Base-by-base conservation (phyloP, 257 asterid genomes). In the Solanum acaule region DNA sequence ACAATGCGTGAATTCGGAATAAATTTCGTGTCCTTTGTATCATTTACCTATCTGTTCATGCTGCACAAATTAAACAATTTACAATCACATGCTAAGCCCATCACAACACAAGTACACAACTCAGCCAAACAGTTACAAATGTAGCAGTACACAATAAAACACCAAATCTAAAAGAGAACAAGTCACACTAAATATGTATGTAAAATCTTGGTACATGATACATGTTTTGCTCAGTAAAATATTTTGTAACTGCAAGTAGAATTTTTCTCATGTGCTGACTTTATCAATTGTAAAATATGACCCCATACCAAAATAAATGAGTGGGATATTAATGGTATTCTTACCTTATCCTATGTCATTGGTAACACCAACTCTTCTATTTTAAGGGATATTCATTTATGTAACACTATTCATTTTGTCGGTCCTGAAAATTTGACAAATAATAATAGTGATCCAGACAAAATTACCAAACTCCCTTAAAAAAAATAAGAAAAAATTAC, bases 321-420 rank as follows among this genome's bases (percentile, higher is more conserved):
- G 10, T 42, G 86, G 18, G 70, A 82, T 82, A 44, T 46, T 81
- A 27, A 81, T 81, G 67, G 68, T 81, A 25, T 27, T 25, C 83
- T 34, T 25, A 34, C 91, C 87, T 87, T 85, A 90, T 87, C 91
- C 49, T 25, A 25, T 85, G 35, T 81, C 91, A 78, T 85, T 73
- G 90, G 86, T 90, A 77, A 52, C 49, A 81, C 85, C 89, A 68
- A 89, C 78, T 68, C 35, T 40, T 88, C 56, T 63, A 42, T 59
- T 29, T 22, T 77, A 79, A 88, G 86, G 71, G 65, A 40, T 33
- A 18, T 15, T 76, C 35, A 87, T 84, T 20, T 67, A 89, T 65
- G 79, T 16, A 76, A 49, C 87, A 71, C 20, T 85, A 15, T 49
- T 46, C 33, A 77, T 8, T 67, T 86, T 67, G 77, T 65, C 42